phyloP scores from a whole-genome alignment of 805 yeast species.

The Sugiyamaella valdiviana region DNA sequence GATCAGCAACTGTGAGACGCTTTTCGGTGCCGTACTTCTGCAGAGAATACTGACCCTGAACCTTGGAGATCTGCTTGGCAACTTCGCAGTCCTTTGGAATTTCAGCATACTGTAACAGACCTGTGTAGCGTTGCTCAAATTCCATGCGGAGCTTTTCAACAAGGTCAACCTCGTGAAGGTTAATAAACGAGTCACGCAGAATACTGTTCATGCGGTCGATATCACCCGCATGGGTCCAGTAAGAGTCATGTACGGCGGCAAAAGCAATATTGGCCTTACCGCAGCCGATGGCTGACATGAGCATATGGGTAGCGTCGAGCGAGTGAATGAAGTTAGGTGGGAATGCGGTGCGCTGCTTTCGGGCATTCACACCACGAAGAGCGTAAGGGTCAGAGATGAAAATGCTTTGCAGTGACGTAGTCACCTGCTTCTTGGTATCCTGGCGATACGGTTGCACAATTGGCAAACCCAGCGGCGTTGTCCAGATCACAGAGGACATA shows the following conservation, averaged over 20 bases:
- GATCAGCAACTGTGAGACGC: slow-evolving; percentile 60
- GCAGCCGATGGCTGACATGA: slow-evolving; percentile 77
- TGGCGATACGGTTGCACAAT: slow-evolving; percentile 95
- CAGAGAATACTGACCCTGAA: slow-evolving; percentile 44
- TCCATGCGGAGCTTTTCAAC: slow-evolving; percentile 67
- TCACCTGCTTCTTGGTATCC: slow-evolving; percentile 53
- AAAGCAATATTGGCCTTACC: slow-evolving; percentile 58
- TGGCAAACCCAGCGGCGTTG: slow-evolving; percentile 91
- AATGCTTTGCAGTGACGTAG: slow-evolving; percentile 85
- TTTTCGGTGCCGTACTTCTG: slow-evolving; percentile 31
- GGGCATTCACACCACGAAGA: slow-evolving; percentile 71
- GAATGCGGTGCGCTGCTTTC: slow-evolving; percentile 88
- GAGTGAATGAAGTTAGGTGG: slow-evolving; percentile 96
- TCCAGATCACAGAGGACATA: slow-evolving; percentile 92
- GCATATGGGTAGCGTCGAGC: slow-evolving; percentile 94
- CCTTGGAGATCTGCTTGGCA: slow-evolving; percentile 44
- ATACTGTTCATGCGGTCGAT: slow-evolving; percentile 62
- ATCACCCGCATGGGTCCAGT: slow-evolving; percentile 94
- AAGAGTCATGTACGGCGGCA: slow-evolving; percentile 96
- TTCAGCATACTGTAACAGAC: slow-evolving; percentile 54
- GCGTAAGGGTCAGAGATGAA: slow-evolving; percentile 83
- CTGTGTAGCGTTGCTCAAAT: slow-evolving; percentile 72
- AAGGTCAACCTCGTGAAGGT: slow-evolving; percentile 67
- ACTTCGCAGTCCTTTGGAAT: slow-evolving; percentile 49
- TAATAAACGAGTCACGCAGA: slow-evolving; percentile 73